Evolutionary conservation across 2,329 filamentous ascomycete species (phyloP).

Genomic region (Fonsecaea pedrosoi): DNA sequence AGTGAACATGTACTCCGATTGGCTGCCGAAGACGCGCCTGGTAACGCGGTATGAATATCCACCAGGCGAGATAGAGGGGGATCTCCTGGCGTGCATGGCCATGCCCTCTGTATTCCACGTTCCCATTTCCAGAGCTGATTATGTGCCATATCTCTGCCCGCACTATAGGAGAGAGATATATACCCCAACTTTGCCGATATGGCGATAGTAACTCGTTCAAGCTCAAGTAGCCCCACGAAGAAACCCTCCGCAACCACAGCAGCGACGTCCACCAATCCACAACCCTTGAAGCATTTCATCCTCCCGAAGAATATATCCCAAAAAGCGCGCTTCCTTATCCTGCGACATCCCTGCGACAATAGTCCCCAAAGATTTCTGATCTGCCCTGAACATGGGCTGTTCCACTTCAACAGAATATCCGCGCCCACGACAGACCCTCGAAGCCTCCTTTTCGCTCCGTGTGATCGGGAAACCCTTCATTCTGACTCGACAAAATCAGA

Average conservation of each 20-base stretch:
- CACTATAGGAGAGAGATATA: background rate
- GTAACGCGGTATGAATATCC: background rate
- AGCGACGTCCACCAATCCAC: constrained; percentile 24
- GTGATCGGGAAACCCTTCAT: background rate
- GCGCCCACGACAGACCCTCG: constrained; percentile 58
- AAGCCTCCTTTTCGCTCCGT: constrained; percentile 61
- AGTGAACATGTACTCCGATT: constrained; percentile 29
- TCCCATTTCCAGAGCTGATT: background rate
- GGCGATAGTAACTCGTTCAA: constrained; percentile 35
- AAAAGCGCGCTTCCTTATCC: constrained; percentile 61
- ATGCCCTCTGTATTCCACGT: background rate
- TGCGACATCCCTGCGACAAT: constrained; percentile 61
- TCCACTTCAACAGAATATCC: constrained; percentile 66
- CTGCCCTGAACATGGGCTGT: constrained; percentile 64
- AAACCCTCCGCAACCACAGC: constrained; percentile 7
- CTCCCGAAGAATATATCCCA: constrained; percentile 61
- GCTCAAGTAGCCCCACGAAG: constrained; percentile 36
- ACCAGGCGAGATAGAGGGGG: background rate
- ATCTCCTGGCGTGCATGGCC: background rate
- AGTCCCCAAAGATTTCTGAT: constrained; percentile 62
- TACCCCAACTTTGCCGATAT: constrained; percentile 12
- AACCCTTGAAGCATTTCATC: constrained; percentile 59
- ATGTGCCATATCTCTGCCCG: background rate
- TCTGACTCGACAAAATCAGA: constrained; percentile 16
- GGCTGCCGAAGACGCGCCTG: constrained; percentile 25